Evolutionary conservation across 768 basidiomycete genomes (phyloP).

Genomic region (Coprinopsis strossmayeri): DNA sequence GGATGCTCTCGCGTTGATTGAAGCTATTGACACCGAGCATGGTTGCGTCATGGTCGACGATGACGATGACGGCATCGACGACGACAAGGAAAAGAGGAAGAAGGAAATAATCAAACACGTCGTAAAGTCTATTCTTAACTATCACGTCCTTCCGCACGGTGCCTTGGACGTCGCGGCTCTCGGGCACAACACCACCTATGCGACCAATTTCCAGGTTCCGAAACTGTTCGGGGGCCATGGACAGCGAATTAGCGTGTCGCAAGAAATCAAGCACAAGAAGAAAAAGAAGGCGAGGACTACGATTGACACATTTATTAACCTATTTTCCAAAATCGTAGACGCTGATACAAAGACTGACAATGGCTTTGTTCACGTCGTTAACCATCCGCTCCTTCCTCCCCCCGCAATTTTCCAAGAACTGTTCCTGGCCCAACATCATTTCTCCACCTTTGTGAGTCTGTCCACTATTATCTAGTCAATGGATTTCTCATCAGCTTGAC

Average conservation of each 20-base stretch:
- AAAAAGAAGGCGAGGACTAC: slow-evolving; percentile 20
- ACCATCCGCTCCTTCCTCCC: slow-evolving; percentile 50
- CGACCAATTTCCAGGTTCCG: slow-evolving; percentile 36
- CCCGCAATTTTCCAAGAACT: slow-evolving; percentile 42
- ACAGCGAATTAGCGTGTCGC: slow-evolving; percentile 35
- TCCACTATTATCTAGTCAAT: background rate
- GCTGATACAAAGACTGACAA: slow-evolving; percentile 40
- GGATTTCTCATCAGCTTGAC: background rate
- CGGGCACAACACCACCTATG: slow-evolving; percentile 46
- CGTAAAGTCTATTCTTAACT: slow-evolving; percentile 46
- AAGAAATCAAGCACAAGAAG: slow-evolving; percentile 13
- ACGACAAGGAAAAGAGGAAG: slow-evolving; percentile 38
- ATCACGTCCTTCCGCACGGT: slow-evolving; percentile 45
- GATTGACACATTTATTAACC: slow-evolving; percentile 38
- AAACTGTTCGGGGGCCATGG: slow-evolving; percentile 38
- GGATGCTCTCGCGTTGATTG: slow-evolving; percentile 29
- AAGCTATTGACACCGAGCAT: slow-evolving; percentile 18
- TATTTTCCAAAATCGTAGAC: slow-evolving; percentile 36
- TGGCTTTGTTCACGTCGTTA: slow-evolving; percentile 50
- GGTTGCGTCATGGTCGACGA: slow-evolving; percentile 6
- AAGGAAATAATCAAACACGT: slow-evolving; percentile 53
- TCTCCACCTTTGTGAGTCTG: slow-evolving; percentile 41
- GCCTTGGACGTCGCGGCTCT: slow-evolving; percentile 30
- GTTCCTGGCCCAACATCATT: slow-evolving; percentile 34
- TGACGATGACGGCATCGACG: slow-evolving; percentile 15